A percentile compares a stretch with the other conserved stretches of the same genome.
Conservation (phyloP, 202 grass and related monocot species). For the Brachypodium distachyon region DNA sequence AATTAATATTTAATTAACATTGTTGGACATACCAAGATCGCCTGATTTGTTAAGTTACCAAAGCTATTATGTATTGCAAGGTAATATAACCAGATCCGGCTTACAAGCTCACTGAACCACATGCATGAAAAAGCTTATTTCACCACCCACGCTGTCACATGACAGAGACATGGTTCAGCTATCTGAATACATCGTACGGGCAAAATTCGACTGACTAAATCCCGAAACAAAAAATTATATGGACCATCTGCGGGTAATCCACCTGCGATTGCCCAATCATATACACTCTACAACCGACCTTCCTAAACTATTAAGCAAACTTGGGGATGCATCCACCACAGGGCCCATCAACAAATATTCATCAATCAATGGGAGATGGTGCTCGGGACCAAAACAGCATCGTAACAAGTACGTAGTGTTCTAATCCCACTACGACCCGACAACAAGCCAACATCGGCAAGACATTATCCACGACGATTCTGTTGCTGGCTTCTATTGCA, state of each 20-base stretch:
- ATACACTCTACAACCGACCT: conserved; percentile 38
- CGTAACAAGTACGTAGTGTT: neutral
- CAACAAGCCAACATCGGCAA: neutral
- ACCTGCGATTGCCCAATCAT: conserved; percentile 36
- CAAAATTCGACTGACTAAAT: conserved; percentile 26
- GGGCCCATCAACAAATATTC: conserved; percentile 10
- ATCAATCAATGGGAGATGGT: neutral
- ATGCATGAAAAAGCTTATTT: too few relatives aligned
- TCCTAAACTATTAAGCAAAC: conserved; percentile 32
- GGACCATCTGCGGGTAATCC: conserved; percentile 23
- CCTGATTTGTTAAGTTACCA: too few relatives aligned
- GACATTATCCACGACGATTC: neutral
- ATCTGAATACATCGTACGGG: neutral
- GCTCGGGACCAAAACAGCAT: neutral
- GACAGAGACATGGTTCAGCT: neutral
- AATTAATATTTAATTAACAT: too few relatives aligned
- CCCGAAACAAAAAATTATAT: neutral
- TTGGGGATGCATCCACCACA: conserved; percentile 3
- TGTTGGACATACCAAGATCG: too few relatives aligned
- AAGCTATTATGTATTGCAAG: too few relatives aligned
- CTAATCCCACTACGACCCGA: neutral
- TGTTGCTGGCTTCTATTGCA: neutral
- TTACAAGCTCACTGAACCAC: too few relatives aligned
- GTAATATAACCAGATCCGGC: too few relatives aligned
- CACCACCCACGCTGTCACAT: too few relatives aligned